phyloP scores from a whole-genome alignment of 805 yeast species.

The Starmerella stellata region DNA sequence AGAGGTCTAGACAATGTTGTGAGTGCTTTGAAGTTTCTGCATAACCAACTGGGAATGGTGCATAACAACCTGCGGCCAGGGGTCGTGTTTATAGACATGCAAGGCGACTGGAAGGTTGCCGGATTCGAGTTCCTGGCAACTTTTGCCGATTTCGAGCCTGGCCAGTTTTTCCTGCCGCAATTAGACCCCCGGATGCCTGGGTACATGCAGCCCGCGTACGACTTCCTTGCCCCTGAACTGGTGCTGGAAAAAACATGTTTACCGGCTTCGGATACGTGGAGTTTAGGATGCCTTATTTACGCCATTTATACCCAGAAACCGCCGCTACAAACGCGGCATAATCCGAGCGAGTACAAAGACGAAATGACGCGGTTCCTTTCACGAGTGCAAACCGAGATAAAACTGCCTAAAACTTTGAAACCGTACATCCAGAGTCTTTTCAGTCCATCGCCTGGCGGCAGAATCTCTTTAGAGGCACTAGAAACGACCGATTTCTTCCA shows the following conservation, averaged over 20 bases:
- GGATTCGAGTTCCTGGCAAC: constrained; percentile 44
- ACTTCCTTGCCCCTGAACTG: constrained; percentile 73
- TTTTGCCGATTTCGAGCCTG: constrained; percentile 32
- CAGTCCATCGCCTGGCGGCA: constrained; percentile 34
- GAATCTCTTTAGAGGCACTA: constrained; percentile 46
- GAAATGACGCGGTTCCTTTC: constrained; percentile 28
- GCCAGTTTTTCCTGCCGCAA: constrained; percentile 49
- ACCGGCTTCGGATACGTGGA: constrained; percentile 62
- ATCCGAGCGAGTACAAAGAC: constrained; percentile 32
- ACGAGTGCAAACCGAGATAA: constrained; percentile 21
- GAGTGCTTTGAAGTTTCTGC: constrained; percentile 67
- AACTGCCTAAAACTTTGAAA: constrained; percentile 36
- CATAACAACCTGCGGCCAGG: constrained; percentile 67
- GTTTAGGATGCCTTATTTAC: constrained; percentile 61
- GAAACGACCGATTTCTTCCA: constrained; percentile 60
- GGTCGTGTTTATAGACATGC: constrained; percentile 53
- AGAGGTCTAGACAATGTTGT: constrained; percentile 68
- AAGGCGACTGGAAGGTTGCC: constrained; percentile 81
- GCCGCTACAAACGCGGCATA: constrained; percentile 33
- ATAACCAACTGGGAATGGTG: constrained; percentile 51
- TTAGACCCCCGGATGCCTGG: constrained; percentile 58
- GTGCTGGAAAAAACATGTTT: constrained; percentile 45
- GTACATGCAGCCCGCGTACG: constrained; percentile 50
- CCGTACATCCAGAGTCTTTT: constrained; percentile 23
- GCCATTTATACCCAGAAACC: constrained; percentile 41